Evolutionary conservation across 805 yeast genomes (phyloP).

Genomic region (Candida silvicultrix): DNA sequence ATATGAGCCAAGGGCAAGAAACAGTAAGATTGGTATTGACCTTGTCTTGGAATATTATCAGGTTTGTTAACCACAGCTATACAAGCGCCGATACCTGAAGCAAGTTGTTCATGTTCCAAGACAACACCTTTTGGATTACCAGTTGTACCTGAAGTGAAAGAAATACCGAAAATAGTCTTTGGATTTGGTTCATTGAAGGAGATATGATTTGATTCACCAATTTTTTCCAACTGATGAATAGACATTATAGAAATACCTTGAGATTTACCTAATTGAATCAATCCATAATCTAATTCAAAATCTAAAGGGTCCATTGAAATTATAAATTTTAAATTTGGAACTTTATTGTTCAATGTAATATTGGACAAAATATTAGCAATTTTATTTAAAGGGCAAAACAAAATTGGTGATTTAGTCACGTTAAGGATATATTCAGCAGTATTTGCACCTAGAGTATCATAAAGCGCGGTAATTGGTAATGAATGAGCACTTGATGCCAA

Average conservation of each 20-base stretch:
- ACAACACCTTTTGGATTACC: slow-evolving; percentile 58
- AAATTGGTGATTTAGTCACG: slow-evolving; percentile 57
- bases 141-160: slow-evolving; percentile 59
- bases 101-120: slow-evolving; percentile 35
- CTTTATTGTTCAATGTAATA: slow-evolving; percentile 14
- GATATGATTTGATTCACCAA: slow-evolving; percentile 30
- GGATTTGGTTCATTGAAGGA: slow-evolving; percentile 33
- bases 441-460: slow-evolving; percentile 51
- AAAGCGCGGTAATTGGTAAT: slow-evolving; percentile 42
- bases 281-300: slow-evolving; percentile 25
- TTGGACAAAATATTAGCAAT: slow-evolving; percentile 16
- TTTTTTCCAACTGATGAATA: slow-evolving; percentile 31
- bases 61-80: slow-evolving; percentile 17
- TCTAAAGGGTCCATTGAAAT: slow-evolving; percentile 40
- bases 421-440: slow-evolving; percentile 57
- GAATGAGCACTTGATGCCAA: slow-evolving; percentile 54
- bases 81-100: slow-evolving; percentile 28
- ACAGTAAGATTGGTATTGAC: slow-evolving; percentile 27
- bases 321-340: slow-evolving; percentile 34
- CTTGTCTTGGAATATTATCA: slow-evolving; percentile 9
- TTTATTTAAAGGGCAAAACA: slow-evolving; percentile 41
- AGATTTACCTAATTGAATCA: slow-evolving; percentile 19
- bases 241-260: slow-evolving; percentile 26
- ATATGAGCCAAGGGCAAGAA: slow-evolving; percentile 56
- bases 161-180: slow-evolving; percentile 38